phyloP scores from a whole-genome alignment of 805 yeast species.

The Soucietia sequanensis region DNA sequence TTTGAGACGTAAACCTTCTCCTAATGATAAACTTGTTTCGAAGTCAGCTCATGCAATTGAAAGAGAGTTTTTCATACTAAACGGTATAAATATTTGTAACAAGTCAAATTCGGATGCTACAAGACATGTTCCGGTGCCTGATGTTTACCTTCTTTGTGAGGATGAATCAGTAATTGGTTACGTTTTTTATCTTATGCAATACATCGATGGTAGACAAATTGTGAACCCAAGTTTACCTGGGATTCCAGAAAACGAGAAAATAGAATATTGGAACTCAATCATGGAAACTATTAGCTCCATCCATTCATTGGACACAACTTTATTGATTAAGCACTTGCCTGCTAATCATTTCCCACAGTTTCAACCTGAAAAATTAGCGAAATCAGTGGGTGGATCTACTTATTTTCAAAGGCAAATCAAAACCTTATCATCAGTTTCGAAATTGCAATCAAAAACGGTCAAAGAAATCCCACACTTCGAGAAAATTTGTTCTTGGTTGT shows the following conservation, averaged over 20 bases:
- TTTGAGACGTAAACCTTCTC: conserved; percentile 55
- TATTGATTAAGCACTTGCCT: conserved; percentile 45
- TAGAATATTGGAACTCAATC: conserved; percentile 46
- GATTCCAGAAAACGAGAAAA: conserved; percentile 20
- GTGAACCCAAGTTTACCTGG: conserved; percentile 51
- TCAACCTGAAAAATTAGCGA: conserved; percentile 17
- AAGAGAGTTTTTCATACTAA: conserved; percentile 54
- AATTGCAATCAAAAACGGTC: conserved; percentile 36
- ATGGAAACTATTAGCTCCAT: conserved; percentile 47
- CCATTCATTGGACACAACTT: conserved; percentile 47
- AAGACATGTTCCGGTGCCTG: conserved; percentile 52
- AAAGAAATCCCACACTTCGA: conserved; percentile 49
- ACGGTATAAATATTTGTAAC: conserved; percentile 31
- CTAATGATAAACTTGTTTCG: conserved; percentile 48
- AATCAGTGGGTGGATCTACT: conserved; percentile 14
- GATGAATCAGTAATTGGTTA: conserved; percentile 54
- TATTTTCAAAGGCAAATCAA: conserved; percentile 56
- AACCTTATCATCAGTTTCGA: conserved; percentile 44
- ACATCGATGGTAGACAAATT: conserved; percentile 54
- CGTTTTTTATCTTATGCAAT: conserved; percentile 62
- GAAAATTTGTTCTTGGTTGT: conserved; percentile 41
- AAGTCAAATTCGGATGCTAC: conserved; percentile 10
- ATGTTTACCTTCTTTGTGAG: conserved; percentile 51
- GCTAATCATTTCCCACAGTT: conserved; percentile 44
- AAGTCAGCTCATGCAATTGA: conserved; percentile 64